Evolutionary conservation across 805 yeast species (phyloP), one percentile per base, ranked within the genome.

Genomic region (Sugiyamaella qingdaonensis): DNA sequence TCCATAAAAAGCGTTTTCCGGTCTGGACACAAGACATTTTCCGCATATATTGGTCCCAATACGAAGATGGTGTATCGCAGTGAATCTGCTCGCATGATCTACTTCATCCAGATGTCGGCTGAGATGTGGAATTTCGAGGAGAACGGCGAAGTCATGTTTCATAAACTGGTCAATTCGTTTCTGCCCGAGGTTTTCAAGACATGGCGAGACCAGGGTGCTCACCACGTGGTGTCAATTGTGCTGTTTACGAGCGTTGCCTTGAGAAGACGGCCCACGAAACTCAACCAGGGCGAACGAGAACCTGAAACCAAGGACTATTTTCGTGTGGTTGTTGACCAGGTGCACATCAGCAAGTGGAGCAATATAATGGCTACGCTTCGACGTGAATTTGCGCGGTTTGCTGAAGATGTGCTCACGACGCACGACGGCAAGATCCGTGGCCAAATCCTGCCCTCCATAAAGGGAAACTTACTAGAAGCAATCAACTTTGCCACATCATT

Each of bases 91-190:
- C 80, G 86, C 53, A 72, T 92, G 53, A 79, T 88, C 13, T 86
- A 91, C 48, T 74, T 94, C 57, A 82, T 94, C 48, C 99, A 94
- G 65, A 81, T 91, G 56, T 87, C 97, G 0, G 79, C 86, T 37
- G 99, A 94, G 64, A 94, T 94, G 97, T 94, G 97, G 95, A 89
- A 90, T 67, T 94, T 94, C 68, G 98, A 94, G 68, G 97, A 91
- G 64, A 86, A 86, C 59, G 99, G 99, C 1, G 97, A 92, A 64
- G 86, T 91, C 51, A 80, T 89, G 80, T 92, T 92, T 67, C 92
- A 91, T 67, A 88, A 90, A 68, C 80, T 94, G 61, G 89, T 94
- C 45, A 91, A 92, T 66, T 86, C 95, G n/a, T 74, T 92, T 48
- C 83, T 94, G 51, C 99, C 99, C 0, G 85, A 84, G 54, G 84